Evolutionary conservation across 1,284 basidiomycete species (phyloP).

Genomic region (Abortiporus biennis): DNA sequence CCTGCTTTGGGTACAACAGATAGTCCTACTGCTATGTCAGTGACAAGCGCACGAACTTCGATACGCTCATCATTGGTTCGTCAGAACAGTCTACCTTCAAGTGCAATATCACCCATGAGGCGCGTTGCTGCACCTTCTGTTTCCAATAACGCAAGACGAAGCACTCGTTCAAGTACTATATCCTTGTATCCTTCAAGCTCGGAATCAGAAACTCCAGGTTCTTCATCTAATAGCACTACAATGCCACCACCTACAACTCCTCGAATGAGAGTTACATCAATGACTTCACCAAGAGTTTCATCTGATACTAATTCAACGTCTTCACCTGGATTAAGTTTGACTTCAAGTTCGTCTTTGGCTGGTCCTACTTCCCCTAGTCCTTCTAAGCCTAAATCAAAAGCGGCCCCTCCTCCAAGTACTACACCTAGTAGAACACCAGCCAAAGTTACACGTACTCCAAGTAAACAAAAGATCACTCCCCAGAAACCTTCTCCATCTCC

Average conservation of each 20-base stretch:
- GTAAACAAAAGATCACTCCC: conserved; percentile 7
- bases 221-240: too few relatives aligned
- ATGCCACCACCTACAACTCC: too few relatives aligned
- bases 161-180: conserved; percentile 21
- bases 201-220: too few relatives aligned
- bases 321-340: not conserved
- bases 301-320: not conserved
- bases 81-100: conserved; percentile 19
- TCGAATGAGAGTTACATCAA: conserved; percentile 27
- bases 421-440: not conserved
- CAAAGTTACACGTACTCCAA: not conserved
- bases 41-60: conserved; percentile 14
- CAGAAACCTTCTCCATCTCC: conserved; percentile 9
- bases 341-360: not conserved
- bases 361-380: not conserved
- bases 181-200: conserved; percentile 19
- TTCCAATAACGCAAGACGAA: conserved; percentile 10
- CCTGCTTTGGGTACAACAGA: conserved; percentile 4
- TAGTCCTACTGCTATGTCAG: conserved; percentile 16
- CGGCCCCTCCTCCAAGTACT: not conserved
- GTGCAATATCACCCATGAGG: conserved; percentile 13
- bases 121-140: conserved; percentile 5
- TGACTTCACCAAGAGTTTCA: conserved; percentile 7
- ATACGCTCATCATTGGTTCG: conserved; percentile 14
- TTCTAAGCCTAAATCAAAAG: not conserved